Evolutionary conservation across 1,284 basidiomycete species (phyloP).

Genomic region (Apiotrichum porosum): DNA sequence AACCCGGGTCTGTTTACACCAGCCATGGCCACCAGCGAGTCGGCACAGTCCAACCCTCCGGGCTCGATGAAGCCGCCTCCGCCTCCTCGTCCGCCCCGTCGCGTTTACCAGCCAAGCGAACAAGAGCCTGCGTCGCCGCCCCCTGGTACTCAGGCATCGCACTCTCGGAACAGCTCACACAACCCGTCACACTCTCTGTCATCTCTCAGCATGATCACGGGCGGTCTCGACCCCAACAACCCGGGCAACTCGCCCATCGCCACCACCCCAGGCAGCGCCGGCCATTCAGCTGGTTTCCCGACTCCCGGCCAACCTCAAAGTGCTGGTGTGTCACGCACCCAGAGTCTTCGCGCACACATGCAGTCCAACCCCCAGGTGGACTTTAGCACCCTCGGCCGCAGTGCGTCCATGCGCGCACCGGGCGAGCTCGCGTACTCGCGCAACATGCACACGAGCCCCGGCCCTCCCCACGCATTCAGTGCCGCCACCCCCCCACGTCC

Average conservation of each 20-base stretch:
- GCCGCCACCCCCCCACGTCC: constrained; percentile 39
- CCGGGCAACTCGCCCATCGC: constrained; percentile 8
- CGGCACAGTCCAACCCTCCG: neutral
- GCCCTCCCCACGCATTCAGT: constrained; percentile 31
- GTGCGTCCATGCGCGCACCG: constrained; percentile 34
- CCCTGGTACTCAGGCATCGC: constrained; percentile 16
- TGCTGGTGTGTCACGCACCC: constrained; percentile 39
- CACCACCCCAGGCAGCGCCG: constrained; percentile 7
- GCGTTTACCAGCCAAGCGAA: constrained; percentile 23
- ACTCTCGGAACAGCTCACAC: constrained; percentile 31
- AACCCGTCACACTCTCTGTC: constrained; percentile 35
- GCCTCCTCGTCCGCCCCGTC: constrained; percentile 39
- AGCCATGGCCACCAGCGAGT: neutral
- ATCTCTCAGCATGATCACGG: constrained; percentile 32
- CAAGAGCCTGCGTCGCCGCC: constrained; percentile 13
- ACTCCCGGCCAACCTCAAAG: constrained; percentile 5
- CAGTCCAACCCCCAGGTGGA: constrained; percentile 26
- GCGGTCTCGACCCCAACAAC: constrained; percentile 1
- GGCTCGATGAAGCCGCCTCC: constrained; percentile 17
- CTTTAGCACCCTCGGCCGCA: constrained; percentile 28
- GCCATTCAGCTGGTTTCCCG: constrained; percentile 5
- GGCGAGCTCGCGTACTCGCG: constrained; percentile 29
- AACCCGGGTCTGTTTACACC: constrained; percentile 20
- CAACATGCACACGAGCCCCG: constrained; percentile 7
- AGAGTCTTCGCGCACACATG: constrained; percentile 34